Evolutionary conservation across 495 filamentous ascomycete species (phyloP).

Genomic region (Penicillium waksmanii): DNA sequence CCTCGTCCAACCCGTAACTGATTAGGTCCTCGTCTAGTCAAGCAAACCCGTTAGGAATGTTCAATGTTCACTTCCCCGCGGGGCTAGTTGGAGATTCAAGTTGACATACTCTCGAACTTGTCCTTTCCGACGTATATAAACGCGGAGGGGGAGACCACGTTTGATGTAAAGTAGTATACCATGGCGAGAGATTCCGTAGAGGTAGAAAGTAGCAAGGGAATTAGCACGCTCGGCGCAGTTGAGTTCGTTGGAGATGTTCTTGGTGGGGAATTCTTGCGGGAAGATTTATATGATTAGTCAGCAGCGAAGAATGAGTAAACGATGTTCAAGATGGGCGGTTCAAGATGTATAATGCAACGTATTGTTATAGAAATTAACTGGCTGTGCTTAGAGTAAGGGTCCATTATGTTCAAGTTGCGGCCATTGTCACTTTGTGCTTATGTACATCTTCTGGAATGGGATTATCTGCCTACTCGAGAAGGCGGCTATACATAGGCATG

Average conservation of each 20-base stretch:
- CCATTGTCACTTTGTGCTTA: no score
- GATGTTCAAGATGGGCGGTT: no score
- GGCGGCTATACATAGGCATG: no score
- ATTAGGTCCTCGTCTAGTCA: slow-evolving; percentile 91
- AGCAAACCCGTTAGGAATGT: slow-evolving; percentile 9
- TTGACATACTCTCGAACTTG: slow-evolving; percentile 89
- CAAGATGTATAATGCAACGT: no score
- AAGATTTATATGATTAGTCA: not conserved
- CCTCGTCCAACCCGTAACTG: slow-evolving; percentile 87
- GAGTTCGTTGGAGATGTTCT: not conserved
- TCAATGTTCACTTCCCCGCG: slow-evolving; percentile 18
- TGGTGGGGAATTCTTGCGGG: slow-evolving; percentile 7
- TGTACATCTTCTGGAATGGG: no score
- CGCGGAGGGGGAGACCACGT: slow-evolving; percentile 71
- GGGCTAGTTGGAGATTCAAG: slow-evolving; percentile 5
- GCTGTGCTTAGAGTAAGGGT: no score
- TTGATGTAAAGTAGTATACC: slow-evolving; percentile 97
- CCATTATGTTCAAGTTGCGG: no score
- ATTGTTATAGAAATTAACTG: no score
- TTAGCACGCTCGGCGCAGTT: not conserved
- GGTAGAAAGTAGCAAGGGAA: no score
- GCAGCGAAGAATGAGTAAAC: not conserved
- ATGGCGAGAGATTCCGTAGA: slow-evolving; percentile 48
- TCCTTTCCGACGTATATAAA: slow-evolving; percentile 97
- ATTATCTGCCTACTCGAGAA: no score